Evolutionary conservation across 257 asterid species (phyloP), one percentile per base, ranked within the genome.

Genomic region (Nyctanthes arbortristis): DNA sequence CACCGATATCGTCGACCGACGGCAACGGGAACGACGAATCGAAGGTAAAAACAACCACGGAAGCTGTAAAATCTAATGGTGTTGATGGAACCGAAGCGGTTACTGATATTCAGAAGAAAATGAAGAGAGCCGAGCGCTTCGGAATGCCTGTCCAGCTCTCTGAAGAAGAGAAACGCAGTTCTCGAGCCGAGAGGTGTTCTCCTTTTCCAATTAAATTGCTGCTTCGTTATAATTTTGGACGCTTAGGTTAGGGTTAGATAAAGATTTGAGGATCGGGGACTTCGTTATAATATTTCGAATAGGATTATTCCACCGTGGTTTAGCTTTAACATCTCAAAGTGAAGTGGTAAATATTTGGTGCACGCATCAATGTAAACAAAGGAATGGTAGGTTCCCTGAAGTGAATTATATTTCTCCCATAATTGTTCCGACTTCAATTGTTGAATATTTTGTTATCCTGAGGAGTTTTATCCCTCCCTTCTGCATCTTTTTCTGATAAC

Each of bases 121-220:
- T 87, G 82, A 88, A 85, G 75, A 88, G 97, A 5, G 96, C 96
- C 12, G 97, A 94, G 84, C 87, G 99, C 31, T 94, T 94, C 30
- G 96, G 97, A 7, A 56, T 82, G 84, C 75, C 97, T 24, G 91
- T 91, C 1, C 81, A 89, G 35, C 81, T 94, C 5, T 86, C 99
- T 7, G 97, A 94, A 76, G 16, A 52, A 20, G 59, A 52, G 59
- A 52, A 52, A 30, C 59, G 59, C 28, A 22, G 24, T 52, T 52
- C 99, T 59, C 88, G 99, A 65, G 97, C 99, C 1, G 96, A 91
- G 74, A 89, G 99, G 99, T 93, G 29, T 22, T 52, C 59, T 52
- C 9, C 20, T 52, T 9, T 16, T 7, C 59, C 24, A 7, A n/a
- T 52, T 7, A 7, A 49, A 52, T 24, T 52, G 4, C 14, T 22